A percentile compares a stretch with the other conserved stretches of the same genome.
These are phyloP conservation scores for Linum tenue DNA, from an alignment of 345 rosid species.

Conservation along the genomic window DNA sequence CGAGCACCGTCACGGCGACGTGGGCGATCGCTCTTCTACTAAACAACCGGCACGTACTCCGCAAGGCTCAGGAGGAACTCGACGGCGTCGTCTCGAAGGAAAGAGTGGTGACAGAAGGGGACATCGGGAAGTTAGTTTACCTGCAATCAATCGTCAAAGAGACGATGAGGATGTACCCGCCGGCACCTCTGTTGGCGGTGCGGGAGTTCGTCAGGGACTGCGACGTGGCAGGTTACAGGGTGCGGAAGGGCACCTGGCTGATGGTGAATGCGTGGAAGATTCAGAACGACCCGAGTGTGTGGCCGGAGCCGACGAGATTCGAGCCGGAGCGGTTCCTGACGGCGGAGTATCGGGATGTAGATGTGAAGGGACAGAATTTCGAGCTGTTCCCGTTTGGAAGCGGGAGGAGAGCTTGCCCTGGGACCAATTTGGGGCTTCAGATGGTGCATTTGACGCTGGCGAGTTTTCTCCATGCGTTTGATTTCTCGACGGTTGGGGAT, in stretches of 20 bases:
- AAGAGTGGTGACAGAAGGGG: conserved; percentile 20
- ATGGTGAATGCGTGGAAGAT: conserved; percentile 49
- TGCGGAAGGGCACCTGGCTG: conserved; percentile 44
- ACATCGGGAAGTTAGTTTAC: conserved; percentile 16
- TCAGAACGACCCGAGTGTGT: conserved; percentile 42
- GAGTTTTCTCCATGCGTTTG: conserved; percentile 41
- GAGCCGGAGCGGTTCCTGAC: conserved; percentile 42
- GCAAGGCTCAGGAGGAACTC: conserved; percentile 19
- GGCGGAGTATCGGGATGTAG: neutral
- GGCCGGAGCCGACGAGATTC: conserved; percentile 32
- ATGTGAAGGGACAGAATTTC: conserved; percentile 13
- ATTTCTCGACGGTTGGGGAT: conserved; percentile 10
- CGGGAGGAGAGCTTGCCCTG: conserved; percentile 54
- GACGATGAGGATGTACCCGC: conserved; percentile 15
- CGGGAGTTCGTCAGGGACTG: conserved; percentile 45
- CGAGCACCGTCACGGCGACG: conserved; percentile 14
- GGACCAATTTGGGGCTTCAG: conserved; percentile 27
- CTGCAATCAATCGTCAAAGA: conserved; percentile 15
- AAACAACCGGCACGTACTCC: conserved; percentile 18
- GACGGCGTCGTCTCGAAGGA: conserved; percentile 14
- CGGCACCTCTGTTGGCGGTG: conserved; percentile 26
- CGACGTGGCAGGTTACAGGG: conserved; percentile 24
- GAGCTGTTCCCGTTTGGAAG: conserved; percentile 40
- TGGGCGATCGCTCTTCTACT: conserved; percentile 27
- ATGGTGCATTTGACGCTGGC: conserved; percentile 39